Percentiles rank a stretch among this genome's conserved stretches.
phyloP scores from a whole-genome alignment of 805 yeast species.

The Lipomyces spencermartinsiae region DNA sequence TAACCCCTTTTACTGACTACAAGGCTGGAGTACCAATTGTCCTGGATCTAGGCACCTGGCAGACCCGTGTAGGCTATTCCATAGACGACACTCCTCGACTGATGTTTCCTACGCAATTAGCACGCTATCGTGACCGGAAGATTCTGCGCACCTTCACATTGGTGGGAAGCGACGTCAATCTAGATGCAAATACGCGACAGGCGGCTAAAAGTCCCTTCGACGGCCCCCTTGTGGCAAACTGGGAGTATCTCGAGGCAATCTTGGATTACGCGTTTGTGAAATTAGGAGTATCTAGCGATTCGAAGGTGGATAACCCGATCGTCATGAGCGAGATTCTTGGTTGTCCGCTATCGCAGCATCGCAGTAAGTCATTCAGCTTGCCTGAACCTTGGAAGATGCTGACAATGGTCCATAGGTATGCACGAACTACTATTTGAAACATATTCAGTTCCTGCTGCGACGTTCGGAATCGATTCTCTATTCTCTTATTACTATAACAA shows the following conservation, averaged over 20 bases:
- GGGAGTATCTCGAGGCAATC: constrained; percentile 87
- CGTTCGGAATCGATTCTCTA: constrained; percentile 82
- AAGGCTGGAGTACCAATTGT: constrained; percentile 74
- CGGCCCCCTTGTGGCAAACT: constrained; percentile 83
- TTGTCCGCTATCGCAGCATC: constrained; percentile 71
- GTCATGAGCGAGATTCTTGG: constrained; percentile 81
- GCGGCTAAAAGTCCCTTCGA: constrained; percentile 83
- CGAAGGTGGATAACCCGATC: constrained; percentile 75
- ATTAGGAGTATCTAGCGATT: constrained; percentile 64
- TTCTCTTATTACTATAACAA: constrained; percentile 74
- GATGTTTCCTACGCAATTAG: constrained; percentile 68
- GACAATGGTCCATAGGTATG: constrained; percentile 48
- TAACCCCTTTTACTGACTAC: constrained; percentile 60
- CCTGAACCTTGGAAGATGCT: background rate
- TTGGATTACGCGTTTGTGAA: constrained; percentile 85
- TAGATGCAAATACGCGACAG: constrained; percentile 72
- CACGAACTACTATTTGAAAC: constrained; percentile 86
- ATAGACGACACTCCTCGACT: constrained; percentile 29
- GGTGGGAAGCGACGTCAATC: constrained; percentile 80
- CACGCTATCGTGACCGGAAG: constrained; percentile 82
- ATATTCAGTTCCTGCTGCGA: constrained; percentile 73
- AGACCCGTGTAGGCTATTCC: constrained; percentile 49
- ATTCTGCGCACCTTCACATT: constrained; percentile 61
- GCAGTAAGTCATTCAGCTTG: constrained; percentile 44
- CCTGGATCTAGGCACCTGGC: constrained; percentile 67